Evolutionary conservation across 2,329 filamentous ascomycete genomes (phyloP), one percentile per base, ranked within the genome.

Genomic region (Arachnomyces sp.): DNA sequence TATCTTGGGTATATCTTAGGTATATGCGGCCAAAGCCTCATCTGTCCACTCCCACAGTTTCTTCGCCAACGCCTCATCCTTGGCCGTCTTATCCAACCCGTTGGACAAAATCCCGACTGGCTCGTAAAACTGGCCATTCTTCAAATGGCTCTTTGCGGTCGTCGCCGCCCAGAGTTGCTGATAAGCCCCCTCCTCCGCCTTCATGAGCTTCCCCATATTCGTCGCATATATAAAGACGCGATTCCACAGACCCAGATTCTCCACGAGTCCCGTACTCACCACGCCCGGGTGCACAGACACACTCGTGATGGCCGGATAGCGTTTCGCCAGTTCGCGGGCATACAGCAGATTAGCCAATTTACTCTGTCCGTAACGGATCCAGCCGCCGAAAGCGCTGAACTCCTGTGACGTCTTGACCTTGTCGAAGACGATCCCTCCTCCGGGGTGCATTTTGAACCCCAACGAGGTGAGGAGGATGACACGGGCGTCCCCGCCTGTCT

Each of bases 321-420:
- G 59, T 11, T 51, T 43, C 1, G 67, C 66, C 2, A 73, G 56
- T 31, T 67, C 58, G 5, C 57, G 50, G 0, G 67, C 56, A 48
- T 65, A 72, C 1, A 73, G 61, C 9, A 74, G 55, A 33, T 73
- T 73, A 3, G 70, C 68, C 4, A 75, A 60, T 46, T 74, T 75
- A 25, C 62, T 65, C 31, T 67, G 61, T 3, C 66, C 68, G 52
- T 76, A 75, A 17, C 69, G 64, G 3, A 42, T 43, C 45, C 54
- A 61, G 1, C 61, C 58, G 2, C 42, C 44, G 29, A 40, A n/a
- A 14, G 13, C 4, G 7, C 12, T 7, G 5, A 5, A 9, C 13
- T 52, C 33, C 8, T 56, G 39, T 34, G 56, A 49, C 17, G 66
- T 55, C 33, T 54, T 54, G 11, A 46, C 35, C 32, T 60, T 57